These are phyloP conservation scores for Akanthomyces muscarius DNA, from an alignment of 2,329 filamentous ascomycete genomes.

Conservation along the genomic window DNA sequence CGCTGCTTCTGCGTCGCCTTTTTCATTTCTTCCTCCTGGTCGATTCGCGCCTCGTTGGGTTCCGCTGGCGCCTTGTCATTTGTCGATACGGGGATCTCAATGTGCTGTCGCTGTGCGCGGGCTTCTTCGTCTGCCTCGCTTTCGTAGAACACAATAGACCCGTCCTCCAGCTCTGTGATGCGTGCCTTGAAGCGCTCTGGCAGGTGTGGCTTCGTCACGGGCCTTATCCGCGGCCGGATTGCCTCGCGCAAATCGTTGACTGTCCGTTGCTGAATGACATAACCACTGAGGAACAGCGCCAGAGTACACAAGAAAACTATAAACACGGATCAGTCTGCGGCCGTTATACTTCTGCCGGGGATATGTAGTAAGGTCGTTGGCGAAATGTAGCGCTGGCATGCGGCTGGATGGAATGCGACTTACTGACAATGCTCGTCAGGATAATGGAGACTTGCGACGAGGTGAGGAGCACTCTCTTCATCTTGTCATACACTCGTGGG, in stretches of 20 bases:
- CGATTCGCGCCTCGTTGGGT: constrained; percentile 10
- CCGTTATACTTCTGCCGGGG: not conserved
- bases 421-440: constrained; percentile 61
- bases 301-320: constrained; percentile 72
- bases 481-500: constrained; percentile 18
- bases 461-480: constrained; percentile 55
- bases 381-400: constrained; percentile 1
- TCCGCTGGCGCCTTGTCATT: constrained; percentile 25
- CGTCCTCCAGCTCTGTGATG: constrained; percentile 45
- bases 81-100: constrained; percentile 30
- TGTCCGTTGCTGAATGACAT: constrained; percentile 81
- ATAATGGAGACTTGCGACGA: constrained; percentile 67
- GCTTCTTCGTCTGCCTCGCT: constrained; percentile 31
- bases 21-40: constrained; percentile 20
- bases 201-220: constrained; percentile 46
- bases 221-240: constrained; percentile 51
- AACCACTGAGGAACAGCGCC: constrained; percentile 83
- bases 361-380: not conserved
- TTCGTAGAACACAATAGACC: constrained; percentile 39
- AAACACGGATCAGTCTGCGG: not conserved
- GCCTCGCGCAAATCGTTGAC: constrained; percentile 71
- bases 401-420: constrained; percentile 25
- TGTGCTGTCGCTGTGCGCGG: constrained; percentile 13
- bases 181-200: constrained; percentile 47
- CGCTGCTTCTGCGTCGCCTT: constrained; percentile 26